Evolutionary conservation across 345 rosid genomes (phyloP).

Genomic region (Carallia brachiata): DNA sequence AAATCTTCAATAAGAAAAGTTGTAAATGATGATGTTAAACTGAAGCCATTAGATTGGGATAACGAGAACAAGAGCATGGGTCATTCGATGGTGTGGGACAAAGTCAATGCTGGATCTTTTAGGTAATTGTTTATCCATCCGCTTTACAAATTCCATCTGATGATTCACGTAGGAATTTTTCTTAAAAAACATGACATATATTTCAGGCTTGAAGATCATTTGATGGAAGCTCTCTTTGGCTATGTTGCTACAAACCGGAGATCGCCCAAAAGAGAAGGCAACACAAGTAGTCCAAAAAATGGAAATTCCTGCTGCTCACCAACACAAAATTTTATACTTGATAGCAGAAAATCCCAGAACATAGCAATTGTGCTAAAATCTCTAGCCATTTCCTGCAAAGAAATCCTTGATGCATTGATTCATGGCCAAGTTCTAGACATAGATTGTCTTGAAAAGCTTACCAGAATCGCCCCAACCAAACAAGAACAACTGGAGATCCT

Average conservation of each 20-base stretch:
- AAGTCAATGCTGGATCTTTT: constrained; percentile 66
- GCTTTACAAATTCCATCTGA: too few species aligned
- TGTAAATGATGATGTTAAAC: constrained; percentile 48
- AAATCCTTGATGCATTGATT: constrained; percentile 51
- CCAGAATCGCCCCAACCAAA: constrained; percentile 57
- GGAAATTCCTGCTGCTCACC: constrained; percentile 25
- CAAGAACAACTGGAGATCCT: constrained; percentile 60
- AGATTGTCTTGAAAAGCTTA: constrained; percentile 73
- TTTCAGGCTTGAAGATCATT: constrained; percentile 67
- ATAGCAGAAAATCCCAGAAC: constrained; percentile 77
- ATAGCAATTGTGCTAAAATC: constrained; percentile 71
- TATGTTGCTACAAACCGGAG: constrained; percentile 54
- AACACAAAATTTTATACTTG: constrained; percentile 52
- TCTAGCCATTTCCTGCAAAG: constrained; percentile 46
- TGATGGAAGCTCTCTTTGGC: constrained; percentile 94
- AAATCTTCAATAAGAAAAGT: constrained; percentile 33
- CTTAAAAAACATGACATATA: too few species aligned
- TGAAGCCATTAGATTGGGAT: constrained; percentile 96
- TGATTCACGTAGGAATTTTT: too few species aligned
- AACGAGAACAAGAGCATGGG: constrained; percentile 57
- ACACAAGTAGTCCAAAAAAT: constrained; percentile 21
- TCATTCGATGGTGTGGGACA: constrained; percentile 95
- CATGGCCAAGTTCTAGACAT: constrained; percentile 57
- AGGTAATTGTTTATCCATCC: constrained; percentile 35
- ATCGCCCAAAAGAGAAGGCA: constrained; percentile 27